Evolutionary conservation across 495 filamentous ascomycete genomes (phyloP), one percentile per base, ranked within the genome.

Genomic region (Daldinia caldariorum): DNA sequence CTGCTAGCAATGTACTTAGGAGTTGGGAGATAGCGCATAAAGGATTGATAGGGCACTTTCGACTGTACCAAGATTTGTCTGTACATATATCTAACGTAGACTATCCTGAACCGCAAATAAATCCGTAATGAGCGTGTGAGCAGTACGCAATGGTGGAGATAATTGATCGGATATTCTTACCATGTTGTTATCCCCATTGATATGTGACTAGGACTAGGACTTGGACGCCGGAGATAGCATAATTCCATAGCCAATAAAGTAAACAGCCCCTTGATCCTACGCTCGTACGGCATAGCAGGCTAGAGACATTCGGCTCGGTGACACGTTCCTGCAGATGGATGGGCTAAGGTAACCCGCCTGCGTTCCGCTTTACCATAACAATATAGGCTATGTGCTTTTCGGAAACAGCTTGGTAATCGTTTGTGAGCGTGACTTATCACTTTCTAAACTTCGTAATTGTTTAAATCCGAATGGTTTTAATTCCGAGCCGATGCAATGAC

Each of bases 31-130:
- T 47, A 72, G 56, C 49, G 41, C 55, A 63, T 67, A 72, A 56
- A 72, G 50, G 54, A 64, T 50, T 67, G 32, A 72, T 67, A 67
- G 34, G 69, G 49, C 49, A 60, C 54, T 41, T 71, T 66, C 47
- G 16, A 59, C 32, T 60, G 63, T 67, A 71, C 59, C 29, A 53
- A 58, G 47, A 59, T 60, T 71, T 67, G 22, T 59, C 37, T 63
- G 69, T 71, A 71, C 49, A 71, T 71, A 71, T 51, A 51, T 29
- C 47, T 71, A 71, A 56, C 63, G 69, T 67, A 71, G 55, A 67
- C 38, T 26, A 26, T 67, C 60, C 41, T 7, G 34, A 63, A 60
- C 22, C 39, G 51, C 37, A 22, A 41, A 45, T 58, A 47, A 22
- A 51, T 34, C 53, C 53, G 34, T 59, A 20, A 38, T 22, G 26